Percentiles rank a stretch among this genome's conserved stretches.
phyloP scores from a whole-genome alignment of 331 rosid species.

The Cydonia oblonga region DNA sequence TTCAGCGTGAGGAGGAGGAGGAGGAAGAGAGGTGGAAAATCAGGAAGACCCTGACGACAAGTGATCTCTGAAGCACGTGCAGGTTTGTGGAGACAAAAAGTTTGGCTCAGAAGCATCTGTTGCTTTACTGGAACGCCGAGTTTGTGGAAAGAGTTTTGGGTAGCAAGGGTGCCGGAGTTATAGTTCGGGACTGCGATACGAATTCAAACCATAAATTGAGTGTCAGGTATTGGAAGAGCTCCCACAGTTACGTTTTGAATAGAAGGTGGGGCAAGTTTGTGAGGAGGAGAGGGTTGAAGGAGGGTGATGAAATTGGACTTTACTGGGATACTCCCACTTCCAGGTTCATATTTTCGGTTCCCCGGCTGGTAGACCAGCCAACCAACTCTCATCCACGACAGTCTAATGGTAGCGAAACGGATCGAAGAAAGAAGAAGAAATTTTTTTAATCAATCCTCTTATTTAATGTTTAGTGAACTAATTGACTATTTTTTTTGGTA shows the following conservation, averaged over 20 bases:
- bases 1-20: not conserved
- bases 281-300: not conserved
- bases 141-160: not conserved
- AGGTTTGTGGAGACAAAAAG: not conserved
- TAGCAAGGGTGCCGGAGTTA: not conserved
- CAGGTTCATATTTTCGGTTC: not conserved
- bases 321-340: not conserved
- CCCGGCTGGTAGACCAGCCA: not conserved
- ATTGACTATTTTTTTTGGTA: too few species aligned
- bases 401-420: not conserved
- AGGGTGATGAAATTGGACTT: not conserved
- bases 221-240: not conserved
- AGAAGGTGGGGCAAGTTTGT: not conserved
- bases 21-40: not conserved
- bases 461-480: not conserved
- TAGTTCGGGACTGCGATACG: not conserved
- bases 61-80: not conserved
- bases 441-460: not conserved
- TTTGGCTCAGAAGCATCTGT: not conserved
- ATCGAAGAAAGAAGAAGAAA: not conserved
- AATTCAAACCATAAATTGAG: not conserved
- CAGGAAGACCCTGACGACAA: not conserved
- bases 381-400: not conserved
- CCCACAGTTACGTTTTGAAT: not conserved
- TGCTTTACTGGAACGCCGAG: not conserved